Base-by-base conservation (phyloP, 1,284 basidiomycete genomes). In the Cutaneotrichosporon sp. region DNA sequence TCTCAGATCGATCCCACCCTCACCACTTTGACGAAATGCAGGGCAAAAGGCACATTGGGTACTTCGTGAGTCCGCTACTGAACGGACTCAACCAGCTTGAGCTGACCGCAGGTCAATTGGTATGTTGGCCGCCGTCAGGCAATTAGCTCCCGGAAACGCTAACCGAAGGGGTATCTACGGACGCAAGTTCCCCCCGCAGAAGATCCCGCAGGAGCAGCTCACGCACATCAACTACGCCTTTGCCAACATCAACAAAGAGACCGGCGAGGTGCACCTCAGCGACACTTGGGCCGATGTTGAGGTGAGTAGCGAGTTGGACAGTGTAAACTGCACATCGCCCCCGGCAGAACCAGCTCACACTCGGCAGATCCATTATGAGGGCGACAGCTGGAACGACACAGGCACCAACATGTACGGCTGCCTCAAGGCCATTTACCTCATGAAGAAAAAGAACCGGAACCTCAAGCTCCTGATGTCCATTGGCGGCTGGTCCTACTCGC, bases 161-260 rank as follows among this genome's bases (percentile, higher is more conserved):
- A 19, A 49, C 37, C 27, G 4, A 29, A 56, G 92, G 92, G 91
- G 89, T n/a, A 96, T 96, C 48, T 97, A 96, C 71, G 91, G 83
- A 34, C 83, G 90, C 62, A 91, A 92, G 75, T 94, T 83, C 57
- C 65, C 68, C 75, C 79, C 86, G 69, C 76, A 81, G 72, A 68
- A 80, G 67, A 79, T 97, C 52, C 92, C 91, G 48, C 76, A 71
- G 51, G 75, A 70, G 54, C 81, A 77, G 71, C 80, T 82, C 74
- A 97, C 81, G 57, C 89, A 92, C 66, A 82, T 96, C 64, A 77
- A 92, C 20, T 94, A 94, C 67, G 88, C 93, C 0, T 96, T 96
- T 65, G 90, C 87, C 45, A 89, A 93, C 70, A 80, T 87, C 47
- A 81, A 84, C 52, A 72, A 83, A 19, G 77, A 80, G 24, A 82